Base-by-base conservation (phyloP, 257 asterid species). In the Nicotiana undulata region DNA sequence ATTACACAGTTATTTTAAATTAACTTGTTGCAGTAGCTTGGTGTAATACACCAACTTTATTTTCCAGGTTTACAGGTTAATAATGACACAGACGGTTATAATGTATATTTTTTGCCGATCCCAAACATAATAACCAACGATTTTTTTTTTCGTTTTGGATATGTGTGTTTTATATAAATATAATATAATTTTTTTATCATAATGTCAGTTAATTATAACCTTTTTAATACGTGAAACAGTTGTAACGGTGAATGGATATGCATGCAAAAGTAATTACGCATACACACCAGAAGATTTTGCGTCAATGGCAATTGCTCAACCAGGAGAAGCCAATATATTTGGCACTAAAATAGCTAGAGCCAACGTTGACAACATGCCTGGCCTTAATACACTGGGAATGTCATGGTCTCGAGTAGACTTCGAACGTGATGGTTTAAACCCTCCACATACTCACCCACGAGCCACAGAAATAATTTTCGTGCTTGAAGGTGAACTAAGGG, bases 241-340 rank as follows among this genome's bases (percentile, higher is more conserved):
- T 63, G 31, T 49, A 18, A 37, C n/a, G 24, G 65, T 79, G 66
- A 79, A 79, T 29, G 82, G 83, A 13, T 18, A 13, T 34, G 44
- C 79, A 15, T 80, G 83, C 83, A 80, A 49, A 72, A 65, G 67
- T 55, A 56, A 76, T 6, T 64, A 32, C 5, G 16, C 34, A 3
- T 76, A 17, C 58, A 58, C 16, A n/a, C 77, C 78, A 17, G 55
- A 53, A 13, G 77, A 80, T 31, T 80, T 80, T 66, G 28, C 46
- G 29, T 46, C 67, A 0, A 44, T 13, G 58, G 76, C 31, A 5
- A 17, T 58, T 12, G 32, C 9, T 7, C 22, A 49, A 9, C 79
- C 17, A 46, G 82, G 32, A 31, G 74, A 63, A 17, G 52, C 13
- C 59, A 51, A 51, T 13, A 51, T 51, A 51, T 34, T 22, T 5